Evolutionary conservation across 306 rosid genomes (phyloP).

Genomic region (Inga oerstediana): DNA sequence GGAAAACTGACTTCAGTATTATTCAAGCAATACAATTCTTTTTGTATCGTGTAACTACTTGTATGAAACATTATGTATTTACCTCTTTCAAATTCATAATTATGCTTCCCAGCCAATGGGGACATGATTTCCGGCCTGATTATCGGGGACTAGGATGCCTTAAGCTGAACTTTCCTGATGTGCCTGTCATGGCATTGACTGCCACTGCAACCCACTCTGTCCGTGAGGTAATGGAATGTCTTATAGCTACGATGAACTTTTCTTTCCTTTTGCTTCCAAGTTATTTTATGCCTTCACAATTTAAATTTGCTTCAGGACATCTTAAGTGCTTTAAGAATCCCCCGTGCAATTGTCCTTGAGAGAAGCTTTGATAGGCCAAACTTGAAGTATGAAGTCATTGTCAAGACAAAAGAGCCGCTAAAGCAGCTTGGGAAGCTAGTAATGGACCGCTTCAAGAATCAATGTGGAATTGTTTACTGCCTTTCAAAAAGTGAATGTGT

Average conservation of each 20-base stretch:
- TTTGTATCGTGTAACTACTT: slow-evolving; percentile 19
- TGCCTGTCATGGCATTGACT: slow-evolving; percentile 96
- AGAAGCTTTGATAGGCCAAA: slow-evolving; percentile 97
- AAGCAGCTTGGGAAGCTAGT: slow-evolving; percentile 74
- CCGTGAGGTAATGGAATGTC: slow-evolving; percentile 59
- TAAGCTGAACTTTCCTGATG: slow-evolving; percentile 72
- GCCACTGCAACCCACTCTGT: slow-evolving; percentile 94
- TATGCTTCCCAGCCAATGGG: slow-evolving; percentile 85
- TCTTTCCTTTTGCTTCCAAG: background rate
- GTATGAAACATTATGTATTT: slow-evolving; percentile 18
- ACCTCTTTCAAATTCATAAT: slow-evolving; percentile 12
- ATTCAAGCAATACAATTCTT: slow-evolving; percentile 29
- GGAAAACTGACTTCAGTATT: slow-evolving; percentile 22
- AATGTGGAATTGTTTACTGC: slow-evolving; percentile 90
- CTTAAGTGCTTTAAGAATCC: slow-evolving; percentile 76
- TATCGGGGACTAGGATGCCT: slow-evolving; percentile 88
- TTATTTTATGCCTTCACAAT: background rate
- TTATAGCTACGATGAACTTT: slow-evolving; percentile 10
- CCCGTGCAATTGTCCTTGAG: slow-evolving; percentile 85
- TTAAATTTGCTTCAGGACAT: slow-evolving; percentile 70
- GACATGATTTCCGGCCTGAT: slow-evolving; percentile 99
- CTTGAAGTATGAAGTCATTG: slow-evolving; percentile 87
- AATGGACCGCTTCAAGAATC: slow-evolving; percentile 66
- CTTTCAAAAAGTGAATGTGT: slow-evolving; percentile 92
- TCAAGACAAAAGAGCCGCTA: slow-evolving; percentile 76